A percentile compares a stretch with the other conserved stretches of the same genome.
Evolutionary conservation across 148 eudicot species (phyloP).

Genomic region (Vaccinium myrtillus): DNA sequence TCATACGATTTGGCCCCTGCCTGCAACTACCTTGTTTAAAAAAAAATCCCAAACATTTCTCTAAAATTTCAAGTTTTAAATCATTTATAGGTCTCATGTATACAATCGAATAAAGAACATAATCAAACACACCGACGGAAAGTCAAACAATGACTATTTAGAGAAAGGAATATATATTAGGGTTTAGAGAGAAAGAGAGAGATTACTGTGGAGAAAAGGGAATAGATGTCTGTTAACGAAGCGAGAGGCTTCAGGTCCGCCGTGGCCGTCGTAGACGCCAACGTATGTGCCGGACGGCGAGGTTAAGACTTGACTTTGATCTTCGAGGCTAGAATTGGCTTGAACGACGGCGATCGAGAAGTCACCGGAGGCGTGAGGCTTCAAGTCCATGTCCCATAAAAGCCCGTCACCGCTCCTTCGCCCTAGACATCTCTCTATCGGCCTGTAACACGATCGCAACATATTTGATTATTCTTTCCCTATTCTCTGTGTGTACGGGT

Average conservation of each 20-base stretch:
- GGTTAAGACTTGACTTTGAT: slow-evolving; percentile 74
- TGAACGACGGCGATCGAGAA: slow-evolving; percentile 94
- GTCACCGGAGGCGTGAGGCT: slow-evolving; percentile 83
- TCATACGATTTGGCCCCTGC: too few species aligned
- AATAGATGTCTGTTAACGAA: slow-evolving; percentile 69
- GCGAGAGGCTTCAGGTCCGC: slow-evolving; percentile 89
- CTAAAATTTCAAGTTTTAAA: too few species aligned
- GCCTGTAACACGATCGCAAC: slow-evolving; percentile 46
- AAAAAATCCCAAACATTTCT: too few species aligned
- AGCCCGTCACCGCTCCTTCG: slow-evolving; percentile 50
- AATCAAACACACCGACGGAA: neutral
- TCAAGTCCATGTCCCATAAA: slow-evolving; percentile 76
- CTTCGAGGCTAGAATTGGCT: slow-evolving; percentile 82
- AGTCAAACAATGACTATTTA: neutral
- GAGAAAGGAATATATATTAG: neutral
- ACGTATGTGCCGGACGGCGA: slow-evolving; percentile 70
- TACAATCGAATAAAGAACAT: too few species aligned
- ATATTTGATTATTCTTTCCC: slow-evolving; percentile 18
- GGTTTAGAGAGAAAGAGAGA: neutral
- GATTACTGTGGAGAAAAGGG: slow-evolving; percentile 54
- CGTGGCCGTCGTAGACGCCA: slow-evolving; percentile 95
- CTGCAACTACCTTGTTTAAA: too few species aligned
- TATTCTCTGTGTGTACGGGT: neutral
- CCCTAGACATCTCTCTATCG: slow-evolving; percentile 48
- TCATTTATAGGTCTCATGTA: too few species aligned